A percentile compares a stretch with the other conserved stretches of the same genome.
Evolutionary conservation across 2,329 filamentous ascomycete species (phyloP).

Genomic region (Colletotrichum filicis): DNA sequence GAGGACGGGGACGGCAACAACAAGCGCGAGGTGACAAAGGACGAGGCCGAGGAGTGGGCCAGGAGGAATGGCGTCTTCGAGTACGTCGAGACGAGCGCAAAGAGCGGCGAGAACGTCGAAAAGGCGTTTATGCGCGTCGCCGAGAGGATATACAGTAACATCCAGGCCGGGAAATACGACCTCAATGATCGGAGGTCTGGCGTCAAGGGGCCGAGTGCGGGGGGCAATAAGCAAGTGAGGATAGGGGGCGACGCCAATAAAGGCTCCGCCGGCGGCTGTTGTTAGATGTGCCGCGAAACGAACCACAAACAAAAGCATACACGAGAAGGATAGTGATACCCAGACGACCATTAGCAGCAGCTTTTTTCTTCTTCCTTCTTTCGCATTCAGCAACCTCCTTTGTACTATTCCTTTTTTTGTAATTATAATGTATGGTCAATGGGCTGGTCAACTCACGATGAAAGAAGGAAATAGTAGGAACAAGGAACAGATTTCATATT

Average conservation of each 20-base stretch:
- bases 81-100: slow-evolving; percentile 96
- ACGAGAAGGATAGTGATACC: slow-evolving; percentile 34
- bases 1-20: slow-evolving; percentile 51
- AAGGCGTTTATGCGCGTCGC: slow-evolving; percentile 92
- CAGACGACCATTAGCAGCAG: slow-evolving; percentile 25
- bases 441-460: not conserved
- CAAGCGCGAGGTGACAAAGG: slow-evolving; percentile 80
- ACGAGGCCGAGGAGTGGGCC: slow-evolving; percentile 94
- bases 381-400: slow-evolving; percentile 4
- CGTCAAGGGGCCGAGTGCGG: slow-evolving; percentile 78
- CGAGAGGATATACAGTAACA: slow-evolving; percentile 95
- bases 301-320: not conserved
- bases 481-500: slow-evolving; percentile 31
- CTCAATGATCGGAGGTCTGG: slow-evolving; percentile 92
- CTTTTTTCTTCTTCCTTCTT: slow-evolving; percentile 14
- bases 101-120: slow-evolving; percentile 94
- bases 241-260: slow-evolving; percentile 53
- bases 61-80: slow-evolving; percentile 84
- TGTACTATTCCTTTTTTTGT: slow-evolving; percentile 24
- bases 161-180: slow-evolving; percentile 94
- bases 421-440: slow-evolving; percentile 28
- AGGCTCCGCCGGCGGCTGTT: slow-evolving; percentile 57
- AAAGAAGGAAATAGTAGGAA: not conserved
- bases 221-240: slow-evolving; percentile 58
- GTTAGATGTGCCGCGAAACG: slow-evolving; percentile 46